phyloP scores from a whole-genome alignment of 2,329 filamentous ascomycete species.

The Amesomyces nigricolor region DNA sequence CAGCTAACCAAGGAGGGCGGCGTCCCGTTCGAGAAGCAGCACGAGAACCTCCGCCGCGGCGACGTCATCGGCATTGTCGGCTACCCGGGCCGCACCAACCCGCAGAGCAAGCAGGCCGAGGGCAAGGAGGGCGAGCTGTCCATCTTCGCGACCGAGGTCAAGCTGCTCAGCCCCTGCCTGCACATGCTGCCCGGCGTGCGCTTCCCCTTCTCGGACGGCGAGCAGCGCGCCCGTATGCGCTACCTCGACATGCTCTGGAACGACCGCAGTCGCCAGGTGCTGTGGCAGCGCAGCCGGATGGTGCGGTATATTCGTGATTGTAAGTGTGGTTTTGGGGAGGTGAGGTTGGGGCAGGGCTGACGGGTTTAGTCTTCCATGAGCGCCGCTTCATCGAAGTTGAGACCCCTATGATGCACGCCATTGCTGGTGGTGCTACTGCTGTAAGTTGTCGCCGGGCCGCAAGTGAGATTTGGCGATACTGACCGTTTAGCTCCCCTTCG shows the following conservation, averaged over 20 bases:
- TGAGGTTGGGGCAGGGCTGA: background rate
- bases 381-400: slow-evolving; percentile 90
- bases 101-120: slow-evolving; percentile 76
- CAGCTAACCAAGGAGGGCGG: slow-evolving; percentile 66
- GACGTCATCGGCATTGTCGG: slow-evolving; percentile 88
- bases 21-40: slow-evolving; percentile 74
- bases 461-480: background rate
- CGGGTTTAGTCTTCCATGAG: slow-evolving; percentile 60
- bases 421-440: slow-evolving; percentile 91
- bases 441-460: slow-evolving; percentile 7
- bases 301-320: slow-evolving; percentile 79
- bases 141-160: slow-evolving; percentile 82
- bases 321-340: background rate
- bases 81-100: slow-evolving; percentile 77
- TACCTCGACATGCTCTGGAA: slow-evolving; percentile 98
- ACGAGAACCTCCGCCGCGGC: slow-evolving; percentile 81
- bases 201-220: slow-evolving; percentile 92
- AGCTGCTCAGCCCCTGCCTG: slow-evolving; percentile 83
- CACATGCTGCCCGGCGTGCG: slow-evolving; percentile 86
- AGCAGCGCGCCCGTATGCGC: slow-evolving; percentile 86
- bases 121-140: slow-evolving; percentile 86
- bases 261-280: slow-evolving; percentile 73
- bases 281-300: slow-evolving; percentile 82
- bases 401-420: slow-evolving; percentile 95
- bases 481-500: slow-evolving; percentile 63